Evolutionary conservation across 1,139 yeast species (phyloP).

Genomic region (Torulaspora globosa): DNA sequence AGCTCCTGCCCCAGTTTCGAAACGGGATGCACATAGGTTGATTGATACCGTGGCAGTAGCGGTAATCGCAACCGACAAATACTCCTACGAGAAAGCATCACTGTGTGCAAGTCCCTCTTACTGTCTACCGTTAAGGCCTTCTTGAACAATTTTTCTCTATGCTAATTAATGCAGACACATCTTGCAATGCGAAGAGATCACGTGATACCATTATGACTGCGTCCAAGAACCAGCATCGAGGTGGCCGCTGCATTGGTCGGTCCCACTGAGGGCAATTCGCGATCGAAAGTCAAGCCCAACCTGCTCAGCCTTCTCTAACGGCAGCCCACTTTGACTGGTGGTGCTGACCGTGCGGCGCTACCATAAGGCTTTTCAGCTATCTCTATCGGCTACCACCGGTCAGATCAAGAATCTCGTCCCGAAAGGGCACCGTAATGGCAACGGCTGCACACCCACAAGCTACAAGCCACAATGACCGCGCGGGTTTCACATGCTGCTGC

Average conservation of each 20-base stretch:
- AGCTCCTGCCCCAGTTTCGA: conserved; percentile 14
- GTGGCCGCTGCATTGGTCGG: not conserved
- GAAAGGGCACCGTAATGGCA: not conserved
- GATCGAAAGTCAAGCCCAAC: too few relatives aligned
- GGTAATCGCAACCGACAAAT: conserved; percentile 1
- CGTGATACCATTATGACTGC: not conserved
- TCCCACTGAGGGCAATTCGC: too few relatives aligned
- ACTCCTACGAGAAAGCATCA: conserved; percentile 9
- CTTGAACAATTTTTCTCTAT: not conserved
- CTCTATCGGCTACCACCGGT: not conserved
- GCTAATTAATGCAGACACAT: not conserved
- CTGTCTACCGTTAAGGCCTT: not conserved
- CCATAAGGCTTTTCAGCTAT: not conserved
- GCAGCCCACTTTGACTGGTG: too few relatives aligned
- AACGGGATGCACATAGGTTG: conserved; percentile 17
- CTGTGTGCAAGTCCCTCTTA: not conserved
- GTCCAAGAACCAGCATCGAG: too few relatives aligned
- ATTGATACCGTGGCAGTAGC: conserved; percentile 7
- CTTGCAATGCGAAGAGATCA: not conserved
- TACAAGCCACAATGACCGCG: not conserved
- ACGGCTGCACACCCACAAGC: not conserved
- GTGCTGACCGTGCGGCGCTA: not conserved
- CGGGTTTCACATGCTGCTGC: not conserved
- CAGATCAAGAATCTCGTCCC: not conserved
- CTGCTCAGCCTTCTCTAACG: too few relatives aligned